These are phyloP conservation scores for Dalbergia cochinchinensis DNA, from an alignment of 306 rosid genomes.

Conservation along the genomic window DNA sequence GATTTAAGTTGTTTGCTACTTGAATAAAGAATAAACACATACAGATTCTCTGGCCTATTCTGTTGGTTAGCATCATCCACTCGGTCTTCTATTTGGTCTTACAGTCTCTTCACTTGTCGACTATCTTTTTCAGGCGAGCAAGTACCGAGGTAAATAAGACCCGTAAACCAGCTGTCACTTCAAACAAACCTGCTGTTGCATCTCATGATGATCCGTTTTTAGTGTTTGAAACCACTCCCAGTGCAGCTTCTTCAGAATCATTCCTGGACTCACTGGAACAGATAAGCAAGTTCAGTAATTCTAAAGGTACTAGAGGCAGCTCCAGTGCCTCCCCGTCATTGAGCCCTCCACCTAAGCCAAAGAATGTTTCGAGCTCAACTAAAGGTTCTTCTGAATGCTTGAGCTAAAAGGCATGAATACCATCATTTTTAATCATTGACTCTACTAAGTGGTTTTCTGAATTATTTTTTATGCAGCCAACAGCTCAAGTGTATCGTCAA, in stretches of 20 bases:
- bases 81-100: conserved; percentile 20
- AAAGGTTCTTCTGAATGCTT: conserved; percentile 59
- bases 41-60: conserved; percentile 17
- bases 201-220: conserved; percentile 72
- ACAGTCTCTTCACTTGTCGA: conserved; percentile 25
- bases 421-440: conserved; percentile 26
- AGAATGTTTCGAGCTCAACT: conserved; percentile 51
- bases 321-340: conserved; percentile 54
- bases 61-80: neutral
- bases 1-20: conserved; percentile 27
- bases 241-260: conserved; percentile 54
- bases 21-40: neutral
- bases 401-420: conserved; percentile 32
- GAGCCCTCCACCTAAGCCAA: conserved; percentile 75
- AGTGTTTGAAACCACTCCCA: conserved; percentile 67
- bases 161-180: conserved; percentile 44
- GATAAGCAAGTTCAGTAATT: conserved; percentile 55
- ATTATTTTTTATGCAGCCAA: conserved; percentile 55
- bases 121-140: conserved; percentile 36
- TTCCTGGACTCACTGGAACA: conserved; percentile 64
- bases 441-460: conserved; percentile 26
- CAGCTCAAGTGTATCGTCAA: conserved; percentile 58
- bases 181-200: conserved; percentile 47
- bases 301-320: conserved; percentile 52
- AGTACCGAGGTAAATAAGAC: conserved; percentile 37